Conservation (phyloP, 2,329 filamentous ascomycete genomes). For the Alternaria dauci region DNA sequence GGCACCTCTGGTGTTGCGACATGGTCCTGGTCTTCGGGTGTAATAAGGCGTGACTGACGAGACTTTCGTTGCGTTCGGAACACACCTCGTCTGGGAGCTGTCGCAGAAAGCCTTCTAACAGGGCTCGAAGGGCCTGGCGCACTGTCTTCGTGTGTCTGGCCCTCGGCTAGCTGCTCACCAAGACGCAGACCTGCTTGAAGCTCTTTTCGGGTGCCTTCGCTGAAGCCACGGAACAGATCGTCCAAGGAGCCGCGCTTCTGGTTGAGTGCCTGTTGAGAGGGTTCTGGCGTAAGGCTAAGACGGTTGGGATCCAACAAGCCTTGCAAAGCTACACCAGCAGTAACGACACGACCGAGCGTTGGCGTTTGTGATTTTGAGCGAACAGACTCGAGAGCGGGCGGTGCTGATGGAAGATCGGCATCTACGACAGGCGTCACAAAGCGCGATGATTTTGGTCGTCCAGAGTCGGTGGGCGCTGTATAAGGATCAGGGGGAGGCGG, state of each 20-base stretch:
- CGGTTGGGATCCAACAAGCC: constrained; percentile 45
- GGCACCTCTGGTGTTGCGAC: constrained; percentile 20
- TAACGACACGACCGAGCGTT: constrained; percentile 47
- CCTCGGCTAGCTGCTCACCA: constrained; percentile 50
- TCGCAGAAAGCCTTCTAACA: constrained; percentile 21
- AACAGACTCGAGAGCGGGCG: constrained; percentile 39
- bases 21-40: constrained; percentile 47
- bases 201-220: constrained; percentile 50
- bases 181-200: constrained; percentile 50
- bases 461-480: constrained; percentile 15
- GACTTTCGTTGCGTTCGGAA: constrained; percentile 36
- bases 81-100: constrained; percentile 27
- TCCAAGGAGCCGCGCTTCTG: constrained; percentile 42
- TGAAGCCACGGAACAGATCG: constrained; percentile 52
- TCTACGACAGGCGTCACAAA: constrained; percentile 42
- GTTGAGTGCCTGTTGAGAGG: constrained; percentile 30
- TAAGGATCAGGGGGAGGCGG: constrained; percentile 13
- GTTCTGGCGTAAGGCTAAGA: constrained; percentile 40
- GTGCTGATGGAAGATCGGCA: constrained; percentile 37
- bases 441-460: constrained; percentile 27
- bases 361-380: constrained; percentile 42
- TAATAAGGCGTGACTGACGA: constrained; percentile 43
- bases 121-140: constrained; percentile 29
- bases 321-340: constrained; percentile 50
- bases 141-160: constrained; percentile 23